These are phyloP conservation scores for Polychaeton citri DNA, from an alignment of 2,329 filamentous ascomycete species.

Conservation along the genomic window DNA sequence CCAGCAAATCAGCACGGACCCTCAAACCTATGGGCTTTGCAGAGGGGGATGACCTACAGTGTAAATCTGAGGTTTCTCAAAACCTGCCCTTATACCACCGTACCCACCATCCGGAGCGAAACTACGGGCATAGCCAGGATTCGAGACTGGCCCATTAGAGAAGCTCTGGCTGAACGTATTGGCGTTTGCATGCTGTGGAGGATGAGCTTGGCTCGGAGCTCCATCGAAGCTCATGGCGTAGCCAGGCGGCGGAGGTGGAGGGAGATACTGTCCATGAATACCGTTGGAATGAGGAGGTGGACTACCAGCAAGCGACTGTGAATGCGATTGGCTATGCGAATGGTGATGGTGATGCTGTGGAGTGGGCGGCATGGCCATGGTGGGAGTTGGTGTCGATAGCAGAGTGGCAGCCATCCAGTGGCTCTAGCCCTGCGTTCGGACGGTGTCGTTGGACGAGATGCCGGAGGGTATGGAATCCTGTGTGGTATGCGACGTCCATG, in stretches of 20 bases:
- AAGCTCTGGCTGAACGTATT: slow-evolving; percentile 18
- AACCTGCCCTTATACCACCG: slow-evolving; percentile 11
- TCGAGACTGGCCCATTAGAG: slow-evolving; percentile 19
- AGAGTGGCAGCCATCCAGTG: background rate
- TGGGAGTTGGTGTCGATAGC: background rate
- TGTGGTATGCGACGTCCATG: too few relatives aligned
- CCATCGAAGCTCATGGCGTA: slow-evolving; percentile 19
- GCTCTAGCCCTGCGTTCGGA: too few relatives aligned
- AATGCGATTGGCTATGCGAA: slow-evolving; percentile 4
- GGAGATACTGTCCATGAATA: slow-evolving; percentile 3
- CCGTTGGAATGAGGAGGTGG: slow-evolving; percentile 8
- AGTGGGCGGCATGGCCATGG: background rate
- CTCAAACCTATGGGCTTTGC: too few relatives aligned
- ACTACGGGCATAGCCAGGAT: slow-evolving; percentile 25
- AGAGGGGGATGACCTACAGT: slow-evolving; percentile 25
- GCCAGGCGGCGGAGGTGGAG: slow-evolving; percentile 9
- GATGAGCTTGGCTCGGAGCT: slow-evolving; percentile 6
- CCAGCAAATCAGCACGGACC: too few relatives aligned
- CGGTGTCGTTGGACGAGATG: too few relatives aligned
- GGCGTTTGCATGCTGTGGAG: slow-evolving; percentile 8
- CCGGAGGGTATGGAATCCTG: too few relatives aligned
- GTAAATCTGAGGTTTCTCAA: slow-evolving; percentile 35
- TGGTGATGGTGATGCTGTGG: background rate
- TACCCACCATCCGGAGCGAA: slow-evolving; percentile 14
- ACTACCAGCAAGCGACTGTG: slow-evolving; percentile 11